These are phyloP conservation scores for Diddensiella santjacobensis DNA, from an alignment of 805 yeast genomes.

Conservation along the genomic window DNA sequence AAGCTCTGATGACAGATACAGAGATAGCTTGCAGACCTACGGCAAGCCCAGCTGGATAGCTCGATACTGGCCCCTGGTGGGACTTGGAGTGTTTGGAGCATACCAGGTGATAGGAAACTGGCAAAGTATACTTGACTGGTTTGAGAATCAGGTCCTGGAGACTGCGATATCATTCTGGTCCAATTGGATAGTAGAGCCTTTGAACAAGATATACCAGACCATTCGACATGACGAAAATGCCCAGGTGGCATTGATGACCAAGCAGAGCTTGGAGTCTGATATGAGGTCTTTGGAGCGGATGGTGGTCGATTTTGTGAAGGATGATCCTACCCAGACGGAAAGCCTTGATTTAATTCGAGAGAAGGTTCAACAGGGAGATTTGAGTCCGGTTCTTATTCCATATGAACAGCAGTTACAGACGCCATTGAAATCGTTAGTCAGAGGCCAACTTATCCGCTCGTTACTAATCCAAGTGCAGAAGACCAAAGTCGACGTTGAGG, in stretches of 20 bases:
- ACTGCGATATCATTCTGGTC: slow-evolving; percentile 62
- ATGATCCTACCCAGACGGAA: slow-evolving; percentile 19
- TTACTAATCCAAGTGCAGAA: slow-evolving; percentile 90
- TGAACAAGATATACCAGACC: slow-evolving; percentile 65
- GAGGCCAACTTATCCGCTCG: slow-evolving; percentile 72
- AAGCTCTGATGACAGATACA: not conserved
- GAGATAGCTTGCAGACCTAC: not conserved
- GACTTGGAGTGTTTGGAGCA: slow-evolving; percentile 26
- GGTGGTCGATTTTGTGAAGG: slow-evolving; percentile 68
- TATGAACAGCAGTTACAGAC: slow-evolving; percentile 72
- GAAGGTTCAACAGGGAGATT: slow-evolving; percentile 66
- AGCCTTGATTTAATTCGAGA: slow-evolving; percentile 36
- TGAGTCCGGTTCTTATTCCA: slow-evolving; percentile 71
- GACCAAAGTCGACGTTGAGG: slow-evolving; percentile 89
- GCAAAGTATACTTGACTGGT: slow-evolving; percentile 52
- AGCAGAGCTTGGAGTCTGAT: slow-evolving; percentile 74
- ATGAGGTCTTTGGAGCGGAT: slow-evolving; percentile 77
- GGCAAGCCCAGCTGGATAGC: slow-evolving; percentile 27
- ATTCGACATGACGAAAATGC: slow-evolving; percentile 79
- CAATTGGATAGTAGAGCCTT: slow-evolving; percentile 83
- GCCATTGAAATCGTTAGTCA: slow-evolving; percentile 61
- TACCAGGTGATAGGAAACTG: slow-evolving; percentile 46
- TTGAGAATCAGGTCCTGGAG: slow-evolving; percentile 55
- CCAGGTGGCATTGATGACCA: slow-evolving; percentile 71
- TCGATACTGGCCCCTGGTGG: slow-evolving; percentile 65